Evolutionary conservation across 441 rosid genomes (phyloP), one percentile per base, ranked within the genome.

Genomic region (Croton laevigatus): DNA sequence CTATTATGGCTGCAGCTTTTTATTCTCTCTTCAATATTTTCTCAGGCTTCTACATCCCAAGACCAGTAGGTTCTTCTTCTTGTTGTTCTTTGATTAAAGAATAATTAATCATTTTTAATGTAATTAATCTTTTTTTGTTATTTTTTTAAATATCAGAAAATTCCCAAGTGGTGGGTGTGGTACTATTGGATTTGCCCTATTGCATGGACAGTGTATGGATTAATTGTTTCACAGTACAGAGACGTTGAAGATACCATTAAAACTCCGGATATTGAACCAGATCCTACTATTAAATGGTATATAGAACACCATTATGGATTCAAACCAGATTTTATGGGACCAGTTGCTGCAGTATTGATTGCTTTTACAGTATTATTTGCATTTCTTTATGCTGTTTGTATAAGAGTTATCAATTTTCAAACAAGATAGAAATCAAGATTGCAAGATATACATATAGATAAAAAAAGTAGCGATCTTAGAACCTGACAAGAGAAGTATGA

Each of bases 31-130:
- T 96, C 84, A 96, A 89, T 73, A 89, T 96, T 19, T 96, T 90
- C 81, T 91, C 97, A 0, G 97, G 99, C 57, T 95, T 95, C 87
- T 85, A 85, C 77, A 91, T 89, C 71, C 97, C 97, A 66, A 89
- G 86, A 87, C 95, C 97, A 62, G 98, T 93, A 83, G 59, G 87
- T 71, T 68, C 22, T 2, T 22, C 4, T 1, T 10, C 7, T 37
- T 27, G 8, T 23, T 17, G 10, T 0, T 68, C 38, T 14, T 19
- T 13, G 7, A 34, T 16, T 37, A 16, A 17, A n/a, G 6, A 14
- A 67, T 6, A 20, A 13, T 20, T 2, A 22, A 9, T 5, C n/a
- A n/a, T n/a, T n/a, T n/a, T n/a, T n/a, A n/a, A n/a, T n/a, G n/a
- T n/a, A n/a, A n/a, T n/a, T n/a, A n/a, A n/a, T 2, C 3, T 2